Base-by-base conservation (phyloP, 2,329 filamentous ascomycete genomes). In the Exophiala sp. region DNA sequence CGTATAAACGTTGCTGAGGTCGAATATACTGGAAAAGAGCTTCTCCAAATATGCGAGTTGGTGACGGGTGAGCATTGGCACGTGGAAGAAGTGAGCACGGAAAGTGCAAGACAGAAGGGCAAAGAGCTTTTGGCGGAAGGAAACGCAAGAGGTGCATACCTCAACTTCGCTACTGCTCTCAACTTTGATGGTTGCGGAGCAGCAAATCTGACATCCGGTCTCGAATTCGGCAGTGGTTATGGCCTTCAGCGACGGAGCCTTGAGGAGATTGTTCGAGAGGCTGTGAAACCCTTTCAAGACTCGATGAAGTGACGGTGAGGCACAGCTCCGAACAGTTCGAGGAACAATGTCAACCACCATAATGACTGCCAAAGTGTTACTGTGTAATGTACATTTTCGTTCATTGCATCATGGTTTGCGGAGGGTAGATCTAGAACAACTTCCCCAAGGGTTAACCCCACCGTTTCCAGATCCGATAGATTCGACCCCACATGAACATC, bases 131-230 rank as follows among this genome's bases (percentile, higher is more conserved):
- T 12, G 11, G 41, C 9, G 9, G 9, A 43, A 43, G 41, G 41
- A 8, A 43, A 43, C n/a, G n/a, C n/a, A 24, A 43, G 41, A 43
- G 41, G 41, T 24, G 41, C 41, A 32, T 43, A 43, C 29, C 4
- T 43, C 6, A 43, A 43, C n/a, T 29, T 24, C 14, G 41, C 41
- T 10, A n/a, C n/a, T 11, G 41, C 41, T 20, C 29, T 43, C 20
- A 43, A 43, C 41, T 43, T 43, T 24, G 21, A 43, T n/a, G 41
- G 41, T 3, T 43, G 41, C 21, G 41, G 41, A 32, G 41, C 20
- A n/a, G 41, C 10, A 6, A 7, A 43, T 14, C 20, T 43, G 20
- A 32, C 3, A 11, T n/a, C 41, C 6, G 41, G 41, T 2, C 41
- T 43, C 12, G 41, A 43, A n/a, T 43, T 43, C 21, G 41, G 41